Base-by-base conservation (phyloP, 345 rosid genomes). In the Capsella bursapastoris region DNA sequence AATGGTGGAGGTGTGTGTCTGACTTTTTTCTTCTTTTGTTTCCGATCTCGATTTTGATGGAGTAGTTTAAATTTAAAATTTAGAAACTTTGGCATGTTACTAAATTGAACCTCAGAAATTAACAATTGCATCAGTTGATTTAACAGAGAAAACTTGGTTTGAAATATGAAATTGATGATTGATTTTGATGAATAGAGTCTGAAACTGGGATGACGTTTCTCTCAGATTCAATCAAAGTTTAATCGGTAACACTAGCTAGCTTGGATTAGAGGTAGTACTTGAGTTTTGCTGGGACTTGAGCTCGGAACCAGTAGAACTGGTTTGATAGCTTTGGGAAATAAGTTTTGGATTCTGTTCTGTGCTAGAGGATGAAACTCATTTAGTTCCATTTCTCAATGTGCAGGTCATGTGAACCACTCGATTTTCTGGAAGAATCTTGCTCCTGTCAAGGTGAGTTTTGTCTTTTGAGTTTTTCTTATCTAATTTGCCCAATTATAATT, bases 321-420 rank as follows among this genome's bases (percentile, higher is more conserved):
- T 31, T 31, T 49, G 28, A 13, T 35, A 11, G 6, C n/a, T 12
- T 15, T 29, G 43, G 8, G 37, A 40, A 38, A 27, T 48, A 37
- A 40, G 41, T 44, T 5, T 11, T 9, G 28, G 9, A 22, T 43
- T 72, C 15, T 15, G 16, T 60, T 72, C 35, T 15, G 16, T 44
- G 43, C 13, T 62, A 25, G 25, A 60, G 15, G 7, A 11, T 34
- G 57, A 43, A 57, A 70, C 31, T 77, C n/a, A 55, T 28, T 57
- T 0, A 28, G 16, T 32, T 49, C 3, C 29, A 12, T 29, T 41
- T n/a, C 1, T 43, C 25, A n/a, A 2, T 41, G 29, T 78, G 79
- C 83, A 95, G 97, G 97, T 68, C 98, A 95, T 79, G 56, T 95
- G 45, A 95, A 95, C 74, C 99, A 95, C 82, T 92, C 97, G 4